Base-by-base conservation (phyloP, 345 rosid genomes). In the Toxicodendron radicans region DNA sequence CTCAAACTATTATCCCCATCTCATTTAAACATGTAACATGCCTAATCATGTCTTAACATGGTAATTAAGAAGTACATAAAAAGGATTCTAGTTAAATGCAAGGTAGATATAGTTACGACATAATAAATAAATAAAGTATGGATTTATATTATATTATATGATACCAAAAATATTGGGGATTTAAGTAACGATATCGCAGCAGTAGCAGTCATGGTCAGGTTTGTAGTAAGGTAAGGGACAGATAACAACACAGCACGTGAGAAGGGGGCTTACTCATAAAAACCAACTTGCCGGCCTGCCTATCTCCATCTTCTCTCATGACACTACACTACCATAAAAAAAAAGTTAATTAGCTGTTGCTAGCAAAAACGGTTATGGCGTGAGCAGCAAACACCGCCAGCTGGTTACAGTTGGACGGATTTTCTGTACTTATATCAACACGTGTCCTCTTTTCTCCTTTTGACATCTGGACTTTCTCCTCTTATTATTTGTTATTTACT, bases 371-470 rank as follows among this genome's bases (percentile, higher is more conserved):
- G 77, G 77, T 74, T 66, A 74, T 74, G 53, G 35, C 72, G 72
- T 65, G 58, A 64, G 5, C 43, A 5, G 66, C 45, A 27, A 27
- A 4, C 75, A 54, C 45, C 13, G 78, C 68, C 82, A 75, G 79
- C 82, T 79, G 82, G 78, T 51, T 32, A 59, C 64, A 66, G 76
- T 71, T 75, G 75, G 72, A 68, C 59, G 54, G 20, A 41, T 33
- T 68, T 14, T 58, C 72, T 49, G 30, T 46, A 58, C 60, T 41
- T 33, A 5, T 33, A 1, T 12, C 59, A 49, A 8, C 49, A 52
- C 49, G 38, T 72, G 32, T 72, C 38, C 38, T 30, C 30, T 7
- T 32, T 45, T 6, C 57, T 12, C 16, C 20, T 4, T 21, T 43
- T 16, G 14, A 49, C 70, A 66, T 59, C 46, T 56, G 64, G 24